These are phyloP conservation scores for Septoria linicola DNA, from an alignment of 2,329 filamentous ascomycete species.

Conservation along the genomic window DNA sequence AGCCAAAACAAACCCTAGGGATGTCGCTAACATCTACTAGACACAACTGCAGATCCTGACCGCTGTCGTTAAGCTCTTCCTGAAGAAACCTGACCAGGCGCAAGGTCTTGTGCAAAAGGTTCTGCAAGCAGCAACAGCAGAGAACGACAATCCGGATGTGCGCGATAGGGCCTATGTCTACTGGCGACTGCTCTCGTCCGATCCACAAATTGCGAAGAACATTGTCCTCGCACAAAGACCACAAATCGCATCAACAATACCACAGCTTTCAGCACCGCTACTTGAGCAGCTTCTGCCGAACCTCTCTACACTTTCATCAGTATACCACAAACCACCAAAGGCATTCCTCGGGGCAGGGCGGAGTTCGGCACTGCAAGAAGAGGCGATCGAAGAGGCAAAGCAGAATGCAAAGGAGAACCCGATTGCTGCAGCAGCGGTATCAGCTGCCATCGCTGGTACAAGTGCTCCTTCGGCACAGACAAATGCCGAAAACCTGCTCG, in stretches of 20 bases:
- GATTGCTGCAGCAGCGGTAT: constrained; percentile 78
- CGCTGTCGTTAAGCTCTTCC: constrained; percentile 92
- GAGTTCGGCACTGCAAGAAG: constrained; percentile 89
- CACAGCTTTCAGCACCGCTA: constrained; percentile 76
- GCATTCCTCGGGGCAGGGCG: constrained; percentile 96
- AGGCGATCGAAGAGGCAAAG: constrained; percentile 92
- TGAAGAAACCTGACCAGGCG: constrained; percentile 92
- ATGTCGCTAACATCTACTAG: constrained; percentile 49
- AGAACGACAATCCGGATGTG: constrained; percentile 97
- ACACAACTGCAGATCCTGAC: constrained; percentile 98
- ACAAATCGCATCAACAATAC: constrained; percentile 90
- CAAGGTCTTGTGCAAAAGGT: constrained; percentile 93
- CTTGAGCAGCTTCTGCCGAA: constrained; percentile 89
- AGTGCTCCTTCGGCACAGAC: constrained; percentile 53
- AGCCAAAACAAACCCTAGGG: not conserved
- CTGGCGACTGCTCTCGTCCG: constrained; percentile 92
- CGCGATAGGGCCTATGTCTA: constrained; percentile 97
- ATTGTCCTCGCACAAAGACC: constrained; percentile 94
- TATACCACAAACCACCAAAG: constrained; percentile 97
- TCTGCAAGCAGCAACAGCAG: constrained; percentile 84
- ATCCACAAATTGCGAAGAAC: constrained; percentile 85
- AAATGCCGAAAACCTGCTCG: constrained; percentile 91
- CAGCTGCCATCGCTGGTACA: constrained; percentile 57
- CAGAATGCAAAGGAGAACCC: constrained; percentile 92
- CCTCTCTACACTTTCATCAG: constrained; percentile 90